Percentiles rank a stretch among this genome's conserved stretches.
Conservation (phyloP, 2,329 filamentous ascomycete species). For the Fusarium secorum region DNA sequence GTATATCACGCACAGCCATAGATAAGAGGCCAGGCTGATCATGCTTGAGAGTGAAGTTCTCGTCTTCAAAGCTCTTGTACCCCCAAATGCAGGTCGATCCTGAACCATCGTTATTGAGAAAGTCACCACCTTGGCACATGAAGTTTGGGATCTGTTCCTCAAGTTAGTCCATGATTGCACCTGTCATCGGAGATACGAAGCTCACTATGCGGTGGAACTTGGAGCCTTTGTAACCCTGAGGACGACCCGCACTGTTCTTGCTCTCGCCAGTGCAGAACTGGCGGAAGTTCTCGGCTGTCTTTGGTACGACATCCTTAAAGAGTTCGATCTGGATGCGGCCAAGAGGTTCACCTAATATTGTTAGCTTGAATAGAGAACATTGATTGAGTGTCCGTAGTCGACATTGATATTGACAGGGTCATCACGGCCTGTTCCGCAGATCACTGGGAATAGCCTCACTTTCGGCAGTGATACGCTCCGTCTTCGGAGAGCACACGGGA, state of each 20-base stretch:
- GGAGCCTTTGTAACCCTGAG: constrained; percentile 92
- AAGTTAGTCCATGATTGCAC: constrained; percentile 4
- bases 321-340: constrained; percentile 91
- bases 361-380: neutral
- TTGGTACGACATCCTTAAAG: constrained; percentile 83
- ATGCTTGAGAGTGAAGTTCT: constrained; percentile 86
- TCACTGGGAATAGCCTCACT: constrained; percentile 32
- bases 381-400: neutral
- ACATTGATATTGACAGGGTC: neutral
- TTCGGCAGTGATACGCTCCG: constrained; percentile 5
- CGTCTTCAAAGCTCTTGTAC: constrained; percentile 83
- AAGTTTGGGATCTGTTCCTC: constrained; percentile 82
- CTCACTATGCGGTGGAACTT: constrained; percentile 93
- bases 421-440: neutral
- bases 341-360: constrained; percentile 74
- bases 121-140: constrained; percentile 98
- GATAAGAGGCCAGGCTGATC: constrained; percentile 81
- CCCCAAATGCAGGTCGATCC: constrained; percentile 91
- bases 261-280: constrained; percentile 96
- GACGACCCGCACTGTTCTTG: constrained; percentile 77
- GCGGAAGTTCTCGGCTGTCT: constrained; percentile 95
- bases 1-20: constrained; percentile 78
- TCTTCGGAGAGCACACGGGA: constrained; percentile 12
- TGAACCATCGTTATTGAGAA: constrained; percentile 90
- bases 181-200: constrained; percentile 27